Evolutionary conservation across 1,284 basidiomycete species (phyloP), one percentile per base, ranked within the genome.

Genomic region (Melampsora larici-populina): DNA sequence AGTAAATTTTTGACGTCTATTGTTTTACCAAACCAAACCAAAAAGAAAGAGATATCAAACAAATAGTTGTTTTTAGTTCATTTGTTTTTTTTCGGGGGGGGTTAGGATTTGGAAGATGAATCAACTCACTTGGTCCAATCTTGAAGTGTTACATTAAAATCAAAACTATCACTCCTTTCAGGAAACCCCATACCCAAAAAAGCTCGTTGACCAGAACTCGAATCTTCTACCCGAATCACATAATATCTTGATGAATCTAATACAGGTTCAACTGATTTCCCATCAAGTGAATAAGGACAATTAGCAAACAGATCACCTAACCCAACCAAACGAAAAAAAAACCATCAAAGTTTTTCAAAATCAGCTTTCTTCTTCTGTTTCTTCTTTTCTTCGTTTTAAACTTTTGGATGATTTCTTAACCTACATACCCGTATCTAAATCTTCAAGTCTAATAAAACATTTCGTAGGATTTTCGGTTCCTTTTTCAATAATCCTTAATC

Each of bases 221-320:
- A 92, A 26, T 85, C 84, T 85, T 95, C 94, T 1, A 97, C 91
- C 71, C 93, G 88, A 40, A 98, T 87, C 7, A 97, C 95, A 84
- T 97, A 97, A 85, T 98, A 99, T 66, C 96, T 89, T 11, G 93
- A 95, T 0, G 93, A 96, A 84, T 99, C 96, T 33, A 99, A 87
- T 7, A 98, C 95, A 8, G 94, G 92, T 82, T 99, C 97, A 24
- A 98, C 93, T 36, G 89, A 90, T 7, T 92, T 65, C 64, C 90
- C 90, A 46, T 88, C 86, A 13, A 90, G 87, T 81, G 92, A 90
- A 83, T 98, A 99, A n/a, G 90, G 89, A 13, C 92, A 90, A 80
- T 90, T 90, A 36, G 96, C 97, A 84, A 99, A 99, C 66, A 94
- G 91, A 55, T 85, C 85, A n/a, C 85, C 84, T 80, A 36, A 63